phyloP scores from a whole-genome alignment of 2,329 filamentous ascomycete species.

The Fusarium sororula region DNA sequence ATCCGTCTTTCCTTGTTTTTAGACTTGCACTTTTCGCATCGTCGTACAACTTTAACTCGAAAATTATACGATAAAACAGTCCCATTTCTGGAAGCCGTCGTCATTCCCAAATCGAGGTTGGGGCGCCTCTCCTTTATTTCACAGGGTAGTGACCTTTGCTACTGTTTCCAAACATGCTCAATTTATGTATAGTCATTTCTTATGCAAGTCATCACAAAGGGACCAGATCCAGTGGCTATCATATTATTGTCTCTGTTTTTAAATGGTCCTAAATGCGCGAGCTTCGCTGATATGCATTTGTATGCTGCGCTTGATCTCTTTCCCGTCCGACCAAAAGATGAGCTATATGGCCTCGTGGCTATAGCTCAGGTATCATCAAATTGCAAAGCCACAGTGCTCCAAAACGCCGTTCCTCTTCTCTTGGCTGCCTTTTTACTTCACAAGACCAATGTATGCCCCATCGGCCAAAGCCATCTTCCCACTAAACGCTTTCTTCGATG shows the following conservation, averaged over 20 bases:
- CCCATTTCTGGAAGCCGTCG: not conserved
- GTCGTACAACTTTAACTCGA: not conserved
- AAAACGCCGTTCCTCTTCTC: conserved; percentile 33
- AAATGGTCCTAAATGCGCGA: not conserved
- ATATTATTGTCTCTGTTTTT: not conserved
- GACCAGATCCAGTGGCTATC: not conserved
- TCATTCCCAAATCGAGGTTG: not conserved
- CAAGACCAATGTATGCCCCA: not conserved
- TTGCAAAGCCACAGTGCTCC: conserved; percentile 27
- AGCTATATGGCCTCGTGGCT: conserved; percentile 26
- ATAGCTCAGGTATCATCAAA: conserved; percentile 44
- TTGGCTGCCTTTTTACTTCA: conserved; percentile 6
- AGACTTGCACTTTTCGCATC: not conserved
- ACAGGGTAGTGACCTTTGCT: not conserved
- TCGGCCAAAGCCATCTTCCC: conserved; percentile 2
- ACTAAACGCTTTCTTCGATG: conserved; percentile 15
- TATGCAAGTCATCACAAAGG: not conserved
- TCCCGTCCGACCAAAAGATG: conserved; percentile 24
- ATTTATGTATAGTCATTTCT: not conserved
- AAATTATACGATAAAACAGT: not conserved
- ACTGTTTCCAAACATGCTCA: not conserved
- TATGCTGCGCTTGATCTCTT: not conserved
- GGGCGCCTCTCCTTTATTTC: not conserved
- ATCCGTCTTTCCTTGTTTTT: not conserved
- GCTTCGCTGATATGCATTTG: not conserved